These are phyloP conservation scores for Colletotrichum sp. DNA, from an alignment of 2,329 filamentous ascomycete genomes.

Conservation along the genomic window DNA sequence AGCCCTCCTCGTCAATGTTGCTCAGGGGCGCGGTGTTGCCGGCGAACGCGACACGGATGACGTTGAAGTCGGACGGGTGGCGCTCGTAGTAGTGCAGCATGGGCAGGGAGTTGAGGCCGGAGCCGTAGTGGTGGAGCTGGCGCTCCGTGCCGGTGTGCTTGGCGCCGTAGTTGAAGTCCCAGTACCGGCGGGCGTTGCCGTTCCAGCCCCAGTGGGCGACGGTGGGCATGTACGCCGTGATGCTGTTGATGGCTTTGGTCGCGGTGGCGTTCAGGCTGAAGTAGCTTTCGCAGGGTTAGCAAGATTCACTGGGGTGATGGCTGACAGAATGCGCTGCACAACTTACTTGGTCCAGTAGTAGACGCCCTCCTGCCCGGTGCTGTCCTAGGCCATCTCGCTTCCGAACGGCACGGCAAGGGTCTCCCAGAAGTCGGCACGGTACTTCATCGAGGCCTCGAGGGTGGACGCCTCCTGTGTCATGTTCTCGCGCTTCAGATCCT, in stretches of 20 bases:
- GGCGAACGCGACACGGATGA: conserved; percentile 58
- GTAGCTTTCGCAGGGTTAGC: conserved; percentile 33
- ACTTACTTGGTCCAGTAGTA: conserved; percentile 59
- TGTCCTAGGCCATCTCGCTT: conserved; percentile 68
- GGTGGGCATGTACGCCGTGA: conserved; percentile 60
- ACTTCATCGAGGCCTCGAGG: conserved; percentile 48
- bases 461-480: conserved; percentile 32
- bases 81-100: conserved; percentile 55
- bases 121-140: conserved; percentile 66
- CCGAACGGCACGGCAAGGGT: conserved; percentile 57
- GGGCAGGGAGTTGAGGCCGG: conserved; percentile 59
- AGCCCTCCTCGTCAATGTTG: conserved; percentile 60
- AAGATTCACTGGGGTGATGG: fast-evolving
- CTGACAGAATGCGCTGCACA: background rate
- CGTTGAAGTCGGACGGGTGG: conserved; percentile 49
- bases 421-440: conserved; percentile 55
- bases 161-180: conserved; percentile 51
- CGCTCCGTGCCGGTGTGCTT: conserved; percentile 48
- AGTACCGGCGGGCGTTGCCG: conserved; percentile 63
- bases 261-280: conserved; percentile 52
- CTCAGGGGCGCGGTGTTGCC: conserved; percentile 56
- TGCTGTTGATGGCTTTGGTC: conserved; percentile 55
- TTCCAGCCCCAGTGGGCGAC: conserved; percentile 68
- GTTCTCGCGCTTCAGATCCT: conserved; percentile 53
- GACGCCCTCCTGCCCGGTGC: conserved; percentile 64